These are phyloP conservation scores for Tricholomella constricta DNA, from an alignment of 768 basidiomycete genomes.

Conservation along the genomic window DNA sequence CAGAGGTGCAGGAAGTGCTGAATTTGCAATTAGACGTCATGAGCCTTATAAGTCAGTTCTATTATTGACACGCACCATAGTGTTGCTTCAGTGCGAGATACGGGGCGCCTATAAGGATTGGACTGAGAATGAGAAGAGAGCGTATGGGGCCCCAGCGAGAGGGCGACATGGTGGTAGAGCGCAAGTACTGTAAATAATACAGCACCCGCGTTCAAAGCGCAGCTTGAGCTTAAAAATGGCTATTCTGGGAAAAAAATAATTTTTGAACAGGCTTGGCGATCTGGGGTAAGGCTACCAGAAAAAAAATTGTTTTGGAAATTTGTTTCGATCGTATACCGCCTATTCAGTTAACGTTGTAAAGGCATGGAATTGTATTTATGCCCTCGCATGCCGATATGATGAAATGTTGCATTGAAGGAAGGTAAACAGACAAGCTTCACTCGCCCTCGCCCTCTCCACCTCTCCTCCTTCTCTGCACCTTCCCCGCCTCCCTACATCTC, in stretches of 20 bases:
- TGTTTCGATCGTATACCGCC: too few relatives aligned
- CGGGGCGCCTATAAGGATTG: constrained; percentile 53
- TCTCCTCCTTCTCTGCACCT: constrained; percentile 56
- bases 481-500: constrained; percentile 73
- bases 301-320: too few relatives aligned
- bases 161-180: constrained; percentile 17
- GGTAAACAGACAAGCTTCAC: too few relatives aligned
- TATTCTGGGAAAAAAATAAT: not conserved
- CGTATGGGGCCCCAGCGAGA: constrained; percentile 59
- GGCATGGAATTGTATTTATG: too few relatives aligned
- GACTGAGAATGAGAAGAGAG: constrained; percentile 55
- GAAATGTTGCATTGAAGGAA: too few relatives aligned
- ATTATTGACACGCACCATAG: constrained; percentile 40
- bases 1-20: constrained; percentile 62
- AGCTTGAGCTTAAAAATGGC: not conserved
- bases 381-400: too few relatives aligned
- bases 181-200: not conserved
- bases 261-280: not conserved
- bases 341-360: too few relatives aligned
- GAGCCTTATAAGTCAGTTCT: not conserved
- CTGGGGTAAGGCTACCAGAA: too few relatives aligned
- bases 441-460: constrained; percentile 32
- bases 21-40: constrained; percentile 5
- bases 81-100: constrained; percentile 51
- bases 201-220: too few relatives aligned